Evolutionary conservation across 305 asterid genomes (phyloP), one percentile per base, ranked within the genome.

Genomic region (Petunia hybrid): DNA sequence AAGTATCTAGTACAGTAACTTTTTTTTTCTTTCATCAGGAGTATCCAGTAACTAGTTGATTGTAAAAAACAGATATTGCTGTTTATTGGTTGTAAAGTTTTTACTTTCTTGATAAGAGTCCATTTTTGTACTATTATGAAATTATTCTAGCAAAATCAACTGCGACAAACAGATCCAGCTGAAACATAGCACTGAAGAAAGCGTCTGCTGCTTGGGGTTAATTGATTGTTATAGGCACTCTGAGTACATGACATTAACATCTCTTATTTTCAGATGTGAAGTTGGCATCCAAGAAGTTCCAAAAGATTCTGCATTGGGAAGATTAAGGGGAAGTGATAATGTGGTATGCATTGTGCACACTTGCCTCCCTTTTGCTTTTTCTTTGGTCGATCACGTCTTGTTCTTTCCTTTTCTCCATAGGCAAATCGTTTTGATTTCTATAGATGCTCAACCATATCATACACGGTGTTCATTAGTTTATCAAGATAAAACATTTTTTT

Each of bases 281-380:
- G 98, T 95, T 83, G 98, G 99, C 83, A 83, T 94, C 83, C 97
- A 89, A 86, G 98, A 95, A 92, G 91, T 94, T 81, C 87, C 96
- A 35, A 94, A 87, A 80, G 93, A 95, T 85, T 91, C 99, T 22
- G 83, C 99, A 69, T 88, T 95, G 79, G 98, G 99, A 80, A 87
- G 97, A 89, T 87, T 91, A 82, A 84, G 86, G 85, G 98, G 99
- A 81, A 95, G 99, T 83, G 98, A 95, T 84, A 95, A 95, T 83
- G 88, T 92, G 95, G 99, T 95, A 87, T 87, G 90, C 48, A 46
- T 63, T 69, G 5, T 84, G 51, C 80, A 53, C 74, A 36, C 16
- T 73, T 38, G 41, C 45, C 22, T 40, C 7, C 64, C 7, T 9
- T 42, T 45, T 80, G 2, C 8, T 9, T n/a, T 46, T 69, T 60